These are phyloP conservation scores for Stereocaulon alpinum DNA, from an alignment of 495 filamentous ascomycete species.

Conservation along the genomic window DNA sequence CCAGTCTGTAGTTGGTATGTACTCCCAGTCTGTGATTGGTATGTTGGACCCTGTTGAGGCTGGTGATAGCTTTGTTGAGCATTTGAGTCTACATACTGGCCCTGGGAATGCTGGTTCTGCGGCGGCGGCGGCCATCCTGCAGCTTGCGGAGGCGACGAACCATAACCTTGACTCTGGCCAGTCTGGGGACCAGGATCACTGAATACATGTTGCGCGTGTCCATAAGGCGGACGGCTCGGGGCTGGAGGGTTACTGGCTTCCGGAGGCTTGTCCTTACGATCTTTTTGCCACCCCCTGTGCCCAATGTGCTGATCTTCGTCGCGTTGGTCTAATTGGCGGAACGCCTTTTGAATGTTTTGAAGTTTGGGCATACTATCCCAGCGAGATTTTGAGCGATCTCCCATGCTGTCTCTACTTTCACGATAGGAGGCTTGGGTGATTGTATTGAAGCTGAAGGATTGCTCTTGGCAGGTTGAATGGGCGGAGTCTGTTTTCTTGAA, in stretches of 20 bases:
- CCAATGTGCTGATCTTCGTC: neutral
- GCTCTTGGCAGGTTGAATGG: neutral
- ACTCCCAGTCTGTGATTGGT: neutral
- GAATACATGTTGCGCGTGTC: neutral
- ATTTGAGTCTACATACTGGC: neutral
- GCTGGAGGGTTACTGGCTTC: neutral
- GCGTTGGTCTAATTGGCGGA: neutral
- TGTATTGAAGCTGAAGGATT: neutral
- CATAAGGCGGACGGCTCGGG: slow-evolving; percentile 1
- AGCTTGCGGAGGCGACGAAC: neutral
- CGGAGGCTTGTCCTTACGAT: neutral
- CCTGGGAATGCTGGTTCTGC: neutral
- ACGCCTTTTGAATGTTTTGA: neutral
- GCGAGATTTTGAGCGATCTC: neutral
- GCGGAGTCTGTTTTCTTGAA: neutral
- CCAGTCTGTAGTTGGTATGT: neutral
- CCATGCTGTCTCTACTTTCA: neutral
- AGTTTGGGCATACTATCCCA: neutral
- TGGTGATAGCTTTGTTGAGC: neutral
- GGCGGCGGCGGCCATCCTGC: neutral
- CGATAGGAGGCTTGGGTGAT: neutral
- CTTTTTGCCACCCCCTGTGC: neutral
- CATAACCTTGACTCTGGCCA: neutral
- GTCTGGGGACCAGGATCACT: neutral
- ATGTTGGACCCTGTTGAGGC: neutral